Conservation (phyloP, 2,329 filamentous ascomycete genomes). For the Cercospora citrullina region DNA sequence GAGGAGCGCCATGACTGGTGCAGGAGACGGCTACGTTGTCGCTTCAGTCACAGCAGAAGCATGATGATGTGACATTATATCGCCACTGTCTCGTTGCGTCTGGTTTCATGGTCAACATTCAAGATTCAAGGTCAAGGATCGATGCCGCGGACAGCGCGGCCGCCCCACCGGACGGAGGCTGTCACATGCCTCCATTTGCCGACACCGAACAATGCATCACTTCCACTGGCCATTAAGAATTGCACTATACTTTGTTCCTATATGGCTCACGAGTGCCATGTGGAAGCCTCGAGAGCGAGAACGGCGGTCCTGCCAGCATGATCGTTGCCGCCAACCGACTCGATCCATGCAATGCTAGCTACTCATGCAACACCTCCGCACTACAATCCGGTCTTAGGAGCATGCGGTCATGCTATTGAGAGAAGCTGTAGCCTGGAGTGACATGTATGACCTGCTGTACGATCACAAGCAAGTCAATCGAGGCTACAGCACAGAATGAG, state of each 20-base stretch:
- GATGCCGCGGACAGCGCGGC: constrained; percentile 1
- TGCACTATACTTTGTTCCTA: background rate
- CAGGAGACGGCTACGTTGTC: background rate
- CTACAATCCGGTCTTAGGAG: background rate
- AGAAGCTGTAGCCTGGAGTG: background rate
- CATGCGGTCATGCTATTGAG: background rate
- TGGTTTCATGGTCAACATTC: background rate
- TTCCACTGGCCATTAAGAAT: background rate
- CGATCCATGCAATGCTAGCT: background rate
- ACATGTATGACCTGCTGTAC: background rate
- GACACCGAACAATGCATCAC: background rate
- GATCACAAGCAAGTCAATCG: background rate
- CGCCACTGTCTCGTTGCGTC: background rate
- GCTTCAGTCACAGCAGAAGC: background rate
- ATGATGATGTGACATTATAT: background rate
- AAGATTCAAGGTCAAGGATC: background rate
- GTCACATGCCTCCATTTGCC: constrained; percentile 1
- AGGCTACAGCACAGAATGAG: background rate
- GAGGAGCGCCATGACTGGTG: constrained; percentile 14
- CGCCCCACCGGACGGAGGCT: background rate
- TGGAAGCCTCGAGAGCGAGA: background rate
- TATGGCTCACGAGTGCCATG: background rate
- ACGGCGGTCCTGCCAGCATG: background rate
- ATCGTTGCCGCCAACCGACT: background rate
- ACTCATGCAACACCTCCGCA: background rate